Evolutionary conservation across 345 rosid species (phyloP).

Genomic region (Brassica nigra): DNA sequence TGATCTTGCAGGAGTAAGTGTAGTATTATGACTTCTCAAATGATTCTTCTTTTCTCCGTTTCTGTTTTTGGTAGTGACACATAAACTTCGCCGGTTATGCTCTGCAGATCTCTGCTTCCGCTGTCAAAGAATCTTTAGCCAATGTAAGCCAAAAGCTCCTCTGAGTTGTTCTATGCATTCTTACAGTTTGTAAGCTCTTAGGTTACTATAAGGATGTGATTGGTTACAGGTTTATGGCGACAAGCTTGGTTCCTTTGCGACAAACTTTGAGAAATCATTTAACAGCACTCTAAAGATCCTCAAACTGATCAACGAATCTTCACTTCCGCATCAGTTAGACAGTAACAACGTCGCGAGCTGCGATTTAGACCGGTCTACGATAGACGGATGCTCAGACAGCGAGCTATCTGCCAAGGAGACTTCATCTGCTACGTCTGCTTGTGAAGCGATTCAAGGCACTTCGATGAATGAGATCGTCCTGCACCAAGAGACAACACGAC

Average conservation of each 20-base stretch:
- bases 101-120: constrained; percentile 81
- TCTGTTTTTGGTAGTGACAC: constrained; percentile 6
- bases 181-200: too few species aligned
- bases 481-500: constrained; percentile 43
- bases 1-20: constrained; percentile 67
- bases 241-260: constrained; percentile 59
- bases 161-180: too few species aligned
- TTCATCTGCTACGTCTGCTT: constrained; percentile 28
- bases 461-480: constrained; percentile 48
- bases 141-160: constrained; percentile 59
- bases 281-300: constrained; percentile 84
- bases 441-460: constrained; percentile 47
- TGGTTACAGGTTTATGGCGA: constrained; percentile 72
- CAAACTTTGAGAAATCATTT: constrained; percentile 82
- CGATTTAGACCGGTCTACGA: constrained; percentile 29
- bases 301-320: constrained; percentile 59
- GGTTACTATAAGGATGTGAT: constrained; percentile 19
- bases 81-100: constrained; percentile 5
- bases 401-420: constrained; percentile 37
- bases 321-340: constrained; percentile 33
- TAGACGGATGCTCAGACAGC: constrained; percentile 42
- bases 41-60: neutral
- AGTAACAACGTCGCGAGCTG: constrained; percentile 33
- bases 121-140: constrained; percentile 84
- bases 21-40: neutral